phyloP scores from a whole-genome alignment of 768 basidiomycete genomes.

The Tubosaeta sp. region DNA sequence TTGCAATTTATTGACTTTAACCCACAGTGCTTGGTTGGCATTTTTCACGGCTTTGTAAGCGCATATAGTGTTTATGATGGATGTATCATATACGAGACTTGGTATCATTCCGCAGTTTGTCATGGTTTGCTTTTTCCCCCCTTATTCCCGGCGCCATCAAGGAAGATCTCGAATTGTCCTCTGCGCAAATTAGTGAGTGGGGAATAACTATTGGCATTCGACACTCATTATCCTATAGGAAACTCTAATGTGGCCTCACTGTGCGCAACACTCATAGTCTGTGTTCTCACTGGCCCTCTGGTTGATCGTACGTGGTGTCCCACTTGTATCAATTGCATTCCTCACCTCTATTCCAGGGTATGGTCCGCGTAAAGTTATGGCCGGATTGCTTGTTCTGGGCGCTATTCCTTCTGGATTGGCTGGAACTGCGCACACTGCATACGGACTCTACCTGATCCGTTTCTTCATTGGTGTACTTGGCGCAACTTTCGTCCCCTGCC shows the following conservation, averaged over 20 bases:
- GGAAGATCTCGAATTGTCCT: conserved; percentile 45
- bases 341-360: conserved; percentile 23
- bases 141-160: conserved; percentile 55
- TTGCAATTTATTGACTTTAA: neutral
- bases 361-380: conserved; percentile 56
- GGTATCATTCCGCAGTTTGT: conserved; percentile 20
- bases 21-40: conserved; percentile 34
- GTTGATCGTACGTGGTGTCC: conserved; percentile 35
- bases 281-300: conserved; percentile 47
- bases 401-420: conserved; percentile 58
- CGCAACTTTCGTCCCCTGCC: conserved; percentile 57
- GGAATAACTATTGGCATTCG: neutral
- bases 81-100: conserved; percentile 1
- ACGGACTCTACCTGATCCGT: conserved; percentile 41
- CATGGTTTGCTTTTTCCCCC: conserved; percentile 62
- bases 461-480: conserved; percentile 63
- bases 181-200: conserved; percentile 38
- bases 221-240: conserved; percentile 16
- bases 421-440: conserved; percentile 41
- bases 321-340: neutral
- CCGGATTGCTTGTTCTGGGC: conserved; percentile 46
- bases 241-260: conserved; percentile 50
- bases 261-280: conserved; percentile 45
- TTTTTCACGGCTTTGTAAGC: conserved; percentile 47
- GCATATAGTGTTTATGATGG: too few relatives aligned